Evolutionary conservation across 2,329 filamentous ascomycete genomes (phyloP).

Genomic region (Nothopassalora personata): DNA sequence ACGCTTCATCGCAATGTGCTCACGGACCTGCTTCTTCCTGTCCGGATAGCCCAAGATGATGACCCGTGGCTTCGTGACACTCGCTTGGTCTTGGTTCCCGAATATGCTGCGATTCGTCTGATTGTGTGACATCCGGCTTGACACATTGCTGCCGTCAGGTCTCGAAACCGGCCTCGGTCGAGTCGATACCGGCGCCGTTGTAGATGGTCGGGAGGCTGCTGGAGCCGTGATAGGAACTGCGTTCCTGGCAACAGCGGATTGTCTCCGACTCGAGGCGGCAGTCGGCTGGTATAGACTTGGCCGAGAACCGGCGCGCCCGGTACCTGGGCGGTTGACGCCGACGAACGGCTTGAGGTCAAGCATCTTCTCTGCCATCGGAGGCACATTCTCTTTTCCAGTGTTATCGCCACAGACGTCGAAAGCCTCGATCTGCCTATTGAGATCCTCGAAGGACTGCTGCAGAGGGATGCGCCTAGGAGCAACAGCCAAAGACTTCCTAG

Average conservation of each 20-base stretch:
- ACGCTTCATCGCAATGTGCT: conserved; percentile 15
- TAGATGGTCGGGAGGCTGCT: neutral
- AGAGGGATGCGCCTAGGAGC: conserved; percentile 49
- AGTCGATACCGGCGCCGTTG: neutral
- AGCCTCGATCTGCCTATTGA: neutral
- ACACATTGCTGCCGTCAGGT: neutral
- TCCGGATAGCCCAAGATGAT: neutral
- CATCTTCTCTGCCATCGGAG: conserved; percentile 40
- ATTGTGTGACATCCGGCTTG: neutral
- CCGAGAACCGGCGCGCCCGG: neutral
- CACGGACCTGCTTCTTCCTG: conserved; percentile 10
- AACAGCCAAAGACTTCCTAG: conserved; percentile 40
- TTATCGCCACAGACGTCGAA: conserved; percentile 34
- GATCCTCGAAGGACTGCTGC: conserved; percentile 30
- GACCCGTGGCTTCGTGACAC: neutral
- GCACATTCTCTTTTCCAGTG: conserved; percentile 59
- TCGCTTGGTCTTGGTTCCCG: neutral
- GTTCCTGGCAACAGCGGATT: conserved; percentile 14
- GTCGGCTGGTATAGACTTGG: conserved; percentile 21
- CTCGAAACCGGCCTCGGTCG: neutral
- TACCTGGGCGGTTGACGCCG: neutral
- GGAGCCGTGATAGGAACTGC: conserved; percentile 5
- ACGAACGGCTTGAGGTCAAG: neutral
- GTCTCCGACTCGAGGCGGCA: conserved; percentile 21
- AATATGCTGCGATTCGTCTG: neutral